Evolutionary conservation across 164 flowering plant genomes (phyloP).

Genomic region (Sedum album): DNA sequence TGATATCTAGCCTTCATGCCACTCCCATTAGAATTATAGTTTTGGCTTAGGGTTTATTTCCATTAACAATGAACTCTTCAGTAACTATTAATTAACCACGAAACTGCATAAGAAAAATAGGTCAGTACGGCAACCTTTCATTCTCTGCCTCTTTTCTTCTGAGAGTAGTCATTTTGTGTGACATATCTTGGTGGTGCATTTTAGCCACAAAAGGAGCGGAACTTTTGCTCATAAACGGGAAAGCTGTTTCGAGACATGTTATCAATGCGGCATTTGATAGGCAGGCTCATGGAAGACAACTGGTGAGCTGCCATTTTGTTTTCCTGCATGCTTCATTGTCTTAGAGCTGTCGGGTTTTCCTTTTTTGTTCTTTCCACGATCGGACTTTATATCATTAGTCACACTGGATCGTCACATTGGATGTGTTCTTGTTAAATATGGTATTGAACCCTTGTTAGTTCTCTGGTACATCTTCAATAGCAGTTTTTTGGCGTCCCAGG

Average conservation of each 20-base stretch:
- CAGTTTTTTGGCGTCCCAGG: slow-evolving; percentile 31
- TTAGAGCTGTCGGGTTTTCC: too few relatives aligned
- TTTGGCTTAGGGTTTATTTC: background rate
- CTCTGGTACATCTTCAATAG: background rate
- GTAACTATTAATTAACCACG: background rate
- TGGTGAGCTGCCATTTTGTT: slow-evolving; percentile 37
- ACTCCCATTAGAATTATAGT: background rate
- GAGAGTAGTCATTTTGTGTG: background rate
- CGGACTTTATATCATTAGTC: background rate
- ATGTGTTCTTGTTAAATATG: background rate
- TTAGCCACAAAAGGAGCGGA: slow-evolving; percentile 65
- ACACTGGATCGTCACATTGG: background rate
- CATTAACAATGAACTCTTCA: background rate
- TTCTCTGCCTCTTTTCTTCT: background rate
- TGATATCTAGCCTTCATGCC: background rate
- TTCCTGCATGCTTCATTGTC: background rate
- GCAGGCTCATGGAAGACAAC: slow-evolving; percentile 60
- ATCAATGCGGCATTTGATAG: slow-evolving; percentile 61
- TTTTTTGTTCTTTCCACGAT: background rate
- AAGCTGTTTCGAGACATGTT: slow-evolving; percentile 57
- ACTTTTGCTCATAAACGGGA: slow-evolving; percentile 44
- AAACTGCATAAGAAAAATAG: background rate
- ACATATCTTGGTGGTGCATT: slow-evolving; percentile 3
- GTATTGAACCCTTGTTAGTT: background rate
- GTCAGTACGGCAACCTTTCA: background rate